These are phyloP conservation scores for Lentinula sp. DNA, from an alignment of 768 basidiomycete species.

Conservation along the genomic window DNA sequence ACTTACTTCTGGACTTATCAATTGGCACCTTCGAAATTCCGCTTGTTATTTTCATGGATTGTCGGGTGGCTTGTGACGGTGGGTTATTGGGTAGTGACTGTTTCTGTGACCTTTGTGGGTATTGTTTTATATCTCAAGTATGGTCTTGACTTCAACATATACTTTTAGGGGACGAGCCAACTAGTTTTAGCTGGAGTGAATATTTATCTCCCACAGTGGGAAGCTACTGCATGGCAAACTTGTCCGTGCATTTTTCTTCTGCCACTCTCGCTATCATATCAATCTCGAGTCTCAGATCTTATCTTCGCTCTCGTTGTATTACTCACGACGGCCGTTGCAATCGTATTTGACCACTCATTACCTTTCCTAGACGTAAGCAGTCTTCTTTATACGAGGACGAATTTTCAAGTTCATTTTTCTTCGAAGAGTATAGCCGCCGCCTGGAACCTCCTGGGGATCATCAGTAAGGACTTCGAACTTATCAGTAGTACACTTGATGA, in stretches of 20 bases:
- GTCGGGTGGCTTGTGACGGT: constrained; percentile 67
- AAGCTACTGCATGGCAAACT: constrained; percentile 54
- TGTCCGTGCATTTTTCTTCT: constrained; percentile 25
- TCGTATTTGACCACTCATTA: constrained; percentile 49
- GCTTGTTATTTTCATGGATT: constrained; percentile 54
- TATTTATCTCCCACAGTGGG: constrained; percentile 55
- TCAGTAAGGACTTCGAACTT: neutral
- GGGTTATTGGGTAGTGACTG: constrained; percentile 63
- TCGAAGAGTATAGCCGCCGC: constrained; percentile 49
- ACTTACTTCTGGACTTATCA: constrained; percentile 66
- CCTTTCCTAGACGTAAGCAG: constrained; percentile 41
- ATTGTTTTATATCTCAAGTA: neutral
- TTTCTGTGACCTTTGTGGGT: constrained; percentile 58
- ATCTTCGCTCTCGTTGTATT: constrained; percentile 51
- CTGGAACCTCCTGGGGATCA: constrained; percentile 53
- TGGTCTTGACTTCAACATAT: neutral
- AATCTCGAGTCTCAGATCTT: constrained; percentile 30
- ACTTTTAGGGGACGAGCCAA: constrained; percentile 46
- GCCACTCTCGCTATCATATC: neutral
- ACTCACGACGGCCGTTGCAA: constrained; percentile 41
- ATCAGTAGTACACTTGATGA: neutral
- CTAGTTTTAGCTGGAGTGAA: constrained; percentile 52
- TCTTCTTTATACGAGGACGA: too few species aligned
- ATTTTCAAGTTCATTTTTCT: neutral
- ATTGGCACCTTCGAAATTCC: constrained; percentile 41